These are phyloP conservation scores for Dendrobium officinale DNA, from an alignment of 106 monocot genomes.

Conservation along the genomic window DNA sequence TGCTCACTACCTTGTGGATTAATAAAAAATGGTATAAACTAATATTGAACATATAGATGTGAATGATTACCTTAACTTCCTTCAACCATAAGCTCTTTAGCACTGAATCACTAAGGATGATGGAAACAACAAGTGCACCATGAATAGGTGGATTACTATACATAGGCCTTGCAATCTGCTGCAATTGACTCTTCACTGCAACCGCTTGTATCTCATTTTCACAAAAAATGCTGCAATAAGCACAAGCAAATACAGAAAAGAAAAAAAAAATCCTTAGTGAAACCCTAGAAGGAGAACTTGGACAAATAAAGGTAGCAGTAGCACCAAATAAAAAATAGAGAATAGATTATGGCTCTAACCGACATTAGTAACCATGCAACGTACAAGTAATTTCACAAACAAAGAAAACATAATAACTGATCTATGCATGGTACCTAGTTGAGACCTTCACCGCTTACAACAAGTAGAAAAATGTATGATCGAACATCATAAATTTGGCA, in stretches of 20 bases:
- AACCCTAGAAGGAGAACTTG: too few relatives aligned
- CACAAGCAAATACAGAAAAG: too few relatives aligned
- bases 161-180: slow-evolving; percentile 98
- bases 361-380: too few relatives aligned
- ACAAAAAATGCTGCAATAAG: slow-evolving; percentile 62
- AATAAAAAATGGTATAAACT: not conserved
- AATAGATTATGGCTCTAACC: too few relatives aligned
- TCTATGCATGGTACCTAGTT: not conserved
- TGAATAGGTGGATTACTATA: slow-evolving; percentile 96
- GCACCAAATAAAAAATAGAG: too few relatives aligned
- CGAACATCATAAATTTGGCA: not conserved
- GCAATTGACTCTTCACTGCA: slow-evolving; percentile 96
- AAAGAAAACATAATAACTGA: not conserved
- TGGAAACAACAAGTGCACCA: slow-evolving; percentile 81
- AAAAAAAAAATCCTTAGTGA: too few relatives aligned
- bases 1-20: not conserved
- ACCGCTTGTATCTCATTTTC: slow-evolving; percentile 92
- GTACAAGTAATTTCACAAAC: not conserved
- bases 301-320: too few relatives aligned
- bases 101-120: slow-evolving; percentile 79
- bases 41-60: not conserved
- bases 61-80: slow-evolving; percentile 76
- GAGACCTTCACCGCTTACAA: too few relatives aligned
- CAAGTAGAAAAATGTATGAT: not conserved
- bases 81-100: slow-evolving; percentile 78